Conservation (phyloP, 805 yeast species). For the Alloascoidea hylecoeti region DNA sequence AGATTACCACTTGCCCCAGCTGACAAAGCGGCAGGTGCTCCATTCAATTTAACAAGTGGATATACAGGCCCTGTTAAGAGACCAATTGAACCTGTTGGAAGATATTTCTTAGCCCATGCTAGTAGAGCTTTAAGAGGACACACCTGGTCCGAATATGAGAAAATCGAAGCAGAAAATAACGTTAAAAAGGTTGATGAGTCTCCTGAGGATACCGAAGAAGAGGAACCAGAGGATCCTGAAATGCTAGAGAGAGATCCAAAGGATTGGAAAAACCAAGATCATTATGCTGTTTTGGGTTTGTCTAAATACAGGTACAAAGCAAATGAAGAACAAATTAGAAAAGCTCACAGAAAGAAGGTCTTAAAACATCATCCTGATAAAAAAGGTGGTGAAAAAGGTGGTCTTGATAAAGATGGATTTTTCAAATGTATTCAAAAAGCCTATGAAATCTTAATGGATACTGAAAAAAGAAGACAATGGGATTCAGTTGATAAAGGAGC, state of each 20-base stretch:
- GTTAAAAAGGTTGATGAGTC: slow-evolving; percentile 57
- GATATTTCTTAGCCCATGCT: slow-evolving; percentile 91
- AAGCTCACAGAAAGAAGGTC: slow-evolving; percentile 95
- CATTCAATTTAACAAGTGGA: too few species aligned
- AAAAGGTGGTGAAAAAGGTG: slow-evolving; percentile 77
- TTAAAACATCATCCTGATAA: slow-evolving; percentile 97
- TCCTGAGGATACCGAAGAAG: slow-evolving; percentile 29
- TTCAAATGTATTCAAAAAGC: slow-evolving; percentile 98
- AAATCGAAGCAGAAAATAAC: slow-evolving; percentile 81
- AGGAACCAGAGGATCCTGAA: slow-evolving; percentile 58
- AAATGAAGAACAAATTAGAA: slow-evolving; percentile 82
- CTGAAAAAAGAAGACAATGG: slow-evolving; percentile 78
- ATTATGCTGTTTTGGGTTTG: slow-evolving; percentile 91
- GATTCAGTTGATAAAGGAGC: slow-evolving; percentile 92
- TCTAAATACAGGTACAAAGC: slow-evolving; percentile 86
- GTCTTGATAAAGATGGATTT: slow-evolving; percentile 78
- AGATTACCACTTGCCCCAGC: not conserved
- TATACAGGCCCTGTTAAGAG: slow-evolving; percentile 21
- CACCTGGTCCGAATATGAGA: slow-evolving; percentile 96
- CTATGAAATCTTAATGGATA: slow-evolving; percentile 76
- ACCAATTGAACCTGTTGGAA: slow-evolving; percentile 93
- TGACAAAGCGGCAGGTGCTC: not conserved
- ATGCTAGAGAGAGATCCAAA: slow-evolving; percentile 86
- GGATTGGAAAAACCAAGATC: slow-evolving; percentile 95
- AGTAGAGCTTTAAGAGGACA: slow-evolving; percentile 92